phyloP scores from a whole-genome alignment of 164 flowering plant genomes.

The Stephania yunnanensis region DNA sequence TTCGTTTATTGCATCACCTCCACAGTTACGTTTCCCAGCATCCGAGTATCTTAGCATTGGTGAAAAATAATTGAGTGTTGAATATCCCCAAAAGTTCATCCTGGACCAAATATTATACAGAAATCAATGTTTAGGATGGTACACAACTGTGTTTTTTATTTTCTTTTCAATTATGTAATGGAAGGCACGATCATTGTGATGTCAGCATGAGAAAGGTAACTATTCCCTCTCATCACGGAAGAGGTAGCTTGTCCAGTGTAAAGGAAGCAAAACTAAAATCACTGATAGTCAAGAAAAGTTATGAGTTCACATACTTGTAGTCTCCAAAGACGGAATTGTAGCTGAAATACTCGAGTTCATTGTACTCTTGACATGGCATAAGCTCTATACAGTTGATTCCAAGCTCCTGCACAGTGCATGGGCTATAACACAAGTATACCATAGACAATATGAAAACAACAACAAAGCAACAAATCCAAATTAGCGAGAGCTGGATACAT shows the following conservation, averaged over 20 bases:
- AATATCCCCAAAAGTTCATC: conserved; percentile 97
- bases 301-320: conserved; percentile 43
- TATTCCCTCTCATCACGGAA: not conserved
- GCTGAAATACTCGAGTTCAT: conserved; percentile 86
- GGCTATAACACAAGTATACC: conserved; percentile 5
- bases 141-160: not conserved
- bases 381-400: conserved; percentile 92
- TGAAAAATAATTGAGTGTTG: conserved; percentile 85
- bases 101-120: conserved; percentile 33
- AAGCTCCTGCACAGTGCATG: conserved; percentile 62
- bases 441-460: conserved; percentile 1
- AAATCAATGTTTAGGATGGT: not conserved
- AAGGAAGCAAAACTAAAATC: too few relatives aligned
- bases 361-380: conserved; percentile 98
- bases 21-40: conserved; percentile 56
- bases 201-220: not conserved
- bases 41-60: conserved; percentile 94
- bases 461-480: not conserved
- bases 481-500: too few relatives aligned
- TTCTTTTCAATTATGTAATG: not conserved
- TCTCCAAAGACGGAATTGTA: conserved; percentile 79
- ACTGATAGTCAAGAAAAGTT: conserved; percentile 3
- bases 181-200: not conserved
- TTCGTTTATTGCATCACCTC: conserved; percentile 76
- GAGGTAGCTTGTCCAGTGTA: not conserved